phyloP scores from a whole-genome alignment of 371 early-diverging fungal genomes.

The Blakeslea trispora region DNA sequence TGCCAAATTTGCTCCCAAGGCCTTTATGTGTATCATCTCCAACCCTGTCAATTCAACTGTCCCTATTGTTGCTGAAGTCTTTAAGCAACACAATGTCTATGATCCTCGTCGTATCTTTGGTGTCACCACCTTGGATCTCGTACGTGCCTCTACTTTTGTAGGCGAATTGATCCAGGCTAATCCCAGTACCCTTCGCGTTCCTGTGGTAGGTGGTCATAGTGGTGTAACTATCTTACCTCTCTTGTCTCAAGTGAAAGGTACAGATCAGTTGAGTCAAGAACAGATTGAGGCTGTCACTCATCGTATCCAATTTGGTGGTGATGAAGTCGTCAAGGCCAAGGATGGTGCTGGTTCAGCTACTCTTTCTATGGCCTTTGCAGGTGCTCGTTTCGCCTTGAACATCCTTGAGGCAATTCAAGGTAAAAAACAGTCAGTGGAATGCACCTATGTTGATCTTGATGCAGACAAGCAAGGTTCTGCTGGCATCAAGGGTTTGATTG shows the following conservation, averaged over 20 bases:
- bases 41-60: conserved; percentile 99
- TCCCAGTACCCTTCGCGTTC: conserved; percentile 61
- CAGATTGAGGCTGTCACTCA: conserved; percentile 75
- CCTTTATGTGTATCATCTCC: conserved; percentile 94
- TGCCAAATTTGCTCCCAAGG: conserved; percentile 87
- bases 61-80: conserved; percentile 96
- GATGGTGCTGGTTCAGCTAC: conserved; percentile 81
- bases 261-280: conserved; percentile 59
- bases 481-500: conserved; percentile 53
- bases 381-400: conserved; percentile 79
- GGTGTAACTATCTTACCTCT: conserved; percentile 87
- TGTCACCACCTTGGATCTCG: conserved; percentile 86
- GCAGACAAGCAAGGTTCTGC: conserved; percentile 59
- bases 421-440: conserved; percentile 71
- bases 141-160: conserved; percentile 84
- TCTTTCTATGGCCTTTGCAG: conserved; percentile 91
- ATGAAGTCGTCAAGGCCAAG: conserved; percentile 95
- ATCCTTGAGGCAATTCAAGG: conserved; percentile 70
- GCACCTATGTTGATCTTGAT: conserved; percentile 81
- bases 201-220: conserved; percentile 90
- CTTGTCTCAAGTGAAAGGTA: conserved; percentile 58
- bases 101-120: conserved; percentile 87
- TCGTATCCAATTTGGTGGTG: conserved; percentile 92
- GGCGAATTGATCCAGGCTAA: conserved; percentile 49
- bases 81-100: conserved; percentile 87